These are phyloP conservation scores for Elaeis oleifera DNA, from an alignment of 202 grass and related monocot genomes.

Conservation along the genomic window DNA sequence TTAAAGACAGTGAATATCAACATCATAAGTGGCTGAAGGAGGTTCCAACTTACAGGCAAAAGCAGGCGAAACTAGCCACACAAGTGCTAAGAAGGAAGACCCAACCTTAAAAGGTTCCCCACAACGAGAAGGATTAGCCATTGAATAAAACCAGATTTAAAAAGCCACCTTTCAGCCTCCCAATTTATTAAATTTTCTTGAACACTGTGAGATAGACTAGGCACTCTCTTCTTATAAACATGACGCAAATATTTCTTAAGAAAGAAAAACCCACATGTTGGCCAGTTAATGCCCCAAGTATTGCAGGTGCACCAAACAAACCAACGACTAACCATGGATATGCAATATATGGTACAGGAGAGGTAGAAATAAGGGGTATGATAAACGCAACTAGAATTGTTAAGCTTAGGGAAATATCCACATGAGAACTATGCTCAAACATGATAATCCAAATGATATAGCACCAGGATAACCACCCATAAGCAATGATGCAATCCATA, in stretches of 20 bases:
- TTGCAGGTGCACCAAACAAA: slow-evolving; percentile 88
- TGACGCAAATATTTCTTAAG: slow-evolving; percentile 41
- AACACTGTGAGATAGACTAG: slow-evolving; percentile 26
- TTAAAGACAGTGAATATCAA: background rate
- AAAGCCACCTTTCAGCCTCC: slow-evolving; percentile 97
- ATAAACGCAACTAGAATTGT: slow-evolving; percentile 55
- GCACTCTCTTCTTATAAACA: slow-evolving; percentile 33
- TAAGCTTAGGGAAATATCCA: slow-evolving; percentile 53
- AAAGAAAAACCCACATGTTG: slow-evolving; percentile 69
- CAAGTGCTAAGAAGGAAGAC: slow-evolving; percentile 64
- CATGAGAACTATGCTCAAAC: slow-evolving; percentile 69
- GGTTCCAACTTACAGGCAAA: slow-evolving; percentile 77
- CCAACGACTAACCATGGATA: slow-evolving; percentile 78
- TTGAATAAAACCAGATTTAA: slow-evolving; percentile 79
- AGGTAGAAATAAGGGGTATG: slow-evolving; percentile 55
- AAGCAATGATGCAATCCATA: slow-evolving; percentile 79
- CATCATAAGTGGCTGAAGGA: background rate
- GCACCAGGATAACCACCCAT: slow-evolving; percentile 64
- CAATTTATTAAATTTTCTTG: slow-evolving; percentile 39
- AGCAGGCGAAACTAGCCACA: slow-evolving; percentile 90
- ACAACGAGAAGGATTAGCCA: slow-evolving; percentile 84
- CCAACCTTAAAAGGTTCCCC: slow-evolving; percentile 76
- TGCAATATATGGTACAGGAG: slow-evolving; percentile 64
- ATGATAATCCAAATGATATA: slow-evolving; percentile 66
- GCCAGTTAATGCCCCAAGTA: slow-evolving; percentile 80